Percentiles rank a stretch among this genome's conserved stretches.
Evolutionary conservation across 2,329 filamentous ascomycete genomes (phyloP).

Genomic region (Hypoxylon sp.): DNA sequence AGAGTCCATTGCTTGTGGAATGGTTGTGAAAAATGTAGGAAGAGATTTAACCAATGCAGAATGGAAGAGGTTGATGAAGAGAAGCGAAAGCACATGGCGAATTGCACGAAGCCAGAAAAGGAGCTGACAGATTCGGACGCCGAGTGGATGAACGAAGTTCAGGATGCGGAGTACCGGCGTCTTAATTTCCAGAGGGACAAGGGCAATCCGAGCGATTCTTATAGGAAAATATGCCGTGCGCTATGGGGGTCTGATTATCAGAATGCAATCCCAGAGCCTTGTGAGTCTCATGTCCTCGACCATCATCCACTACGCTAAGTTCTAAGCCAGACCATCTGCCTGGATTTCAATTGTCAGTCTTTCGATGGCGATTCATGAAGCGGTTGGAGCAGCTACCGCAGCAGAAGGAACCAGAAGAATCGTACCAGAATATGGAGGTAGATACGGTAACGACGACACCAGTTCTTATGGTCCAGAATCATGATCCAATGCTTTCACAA

Average conservation of each 20-base stretch:
- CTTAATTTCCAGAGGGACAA: conserved; percentile 41
- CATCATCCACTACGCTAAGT: conserved; percentile 3
- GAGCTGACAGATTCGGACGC: conserved; percentile 21
- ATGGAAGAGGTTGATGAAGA: conserved; percentile 23
- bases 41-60: conserved; percentile 28
- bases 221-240: conserved; percentile 35
- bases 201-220: conserved; percentile 18
- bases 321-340: conserved; percentile 26
- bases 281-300: conserved; percentile 15
- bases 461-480: background rate
- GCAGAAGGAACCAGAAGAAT: background rate
- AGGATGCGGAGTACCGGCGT: conserved; percentile 29
- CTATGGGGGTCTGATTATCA: conserved; percentile 25
- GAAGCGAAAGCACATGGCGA: conserved; percentile 30
- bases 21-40: conserved; percentile 34
- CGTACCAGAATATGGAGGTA: conserved; percentile 1
- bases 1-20: conserved; percentile 38
- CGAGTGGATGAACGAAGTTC: conserved; percentile 36
- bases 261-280: conserved; percentile 23
- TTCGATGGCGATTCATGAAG: conserved; percentile 13
- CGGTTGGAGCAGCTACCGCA: background rate
- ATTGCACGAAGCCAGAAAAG: conserved; percentile 10
- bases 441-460: background rate
- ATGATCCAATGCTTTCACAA: conserved; percentile 27
- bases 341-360: conserved; percentile 30